Evolutionary conservation across 2,329 filamentous ascomycete genomes (phyloP), one percentile per base, ranked within the genome.

Genomic region (Alternaria tenuissima): DNA sequence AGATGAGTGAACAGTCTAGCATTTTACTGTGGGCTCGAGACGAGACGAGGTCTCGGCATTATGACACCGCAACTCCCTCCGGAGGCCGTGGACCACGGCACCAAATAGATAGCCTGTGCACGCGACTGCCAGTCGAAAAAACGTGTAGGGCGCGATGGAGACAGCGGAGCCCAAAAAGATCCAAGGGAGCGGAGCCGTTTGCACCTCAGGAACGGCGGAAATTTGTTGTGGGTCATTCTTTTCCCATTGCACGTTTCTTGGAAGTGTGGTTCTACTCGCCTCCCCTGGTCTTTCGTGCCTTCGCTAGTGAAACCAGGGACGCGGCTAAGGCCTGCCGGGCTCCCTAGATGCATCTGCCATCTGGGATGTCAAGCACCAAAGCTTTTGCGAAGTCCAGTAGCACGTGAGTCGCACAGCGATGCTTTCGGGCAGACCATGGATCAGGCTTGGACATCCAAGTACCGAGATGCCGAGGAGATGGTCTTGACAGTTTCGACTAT

Each of bases 121-220:
- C 14, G 8, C 22, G 14, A 24, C 28, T 47, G 22, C 46, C 24
- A 22, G 36, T 14, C 3, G 14, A 20, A 46, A 38, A 51, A 32
- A 44, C 22, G 32, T 43, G 38, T 41, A 34, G 38, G 44, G 30
- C 28, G 26, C 20, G 36, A 55, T 43, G 52, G 52, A 55, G 57
- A 51, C 32, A 36, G 52, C 57, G 57, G 57, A 56, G 52, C 52
- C 57, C 52, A 39, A 59, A 46, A 55, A 43, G 20, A 9, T 28
- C 52, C 57, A 26, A 54, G 42, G 38, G 43, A 58, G 55, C 55
- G 59, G 49, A 53, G 55, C 18, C 42, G 30, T 12, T 38, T 43
- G 14, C 16, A 34, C 3, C 22, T 26, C 41, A 38, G 43, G 43
- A 58, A 61, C 59, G 55, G 59, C 59, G 49, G 48, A 49, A 38